phyloP scores from a whole-genome alignment of 2,329 filamentous ascomycete genomes.

The Sclerotinia borealis region DNA sequence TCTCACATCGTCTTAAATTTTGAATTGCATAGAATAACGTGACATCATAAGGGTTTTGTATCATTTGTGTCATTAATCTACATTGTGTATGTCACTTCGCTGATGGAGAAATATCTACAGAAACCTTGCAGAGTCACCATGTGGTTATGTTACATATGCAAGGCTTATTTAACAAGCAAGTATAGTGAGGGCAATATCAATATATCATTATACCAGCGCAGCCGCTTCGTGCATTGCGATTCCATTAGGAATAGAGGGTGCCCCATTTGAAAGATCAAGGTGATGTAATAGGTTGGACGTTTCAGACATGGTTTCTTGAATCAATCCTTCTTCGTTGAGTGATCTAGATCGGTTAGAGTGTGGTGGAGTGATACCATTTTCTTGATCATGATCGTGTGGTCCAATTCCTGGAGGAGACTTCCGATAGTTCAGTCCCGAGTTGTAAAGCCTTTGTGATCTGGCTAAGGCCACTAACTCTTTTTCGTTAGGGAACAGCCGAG shows the following conservation, averaged over 20 bases:
- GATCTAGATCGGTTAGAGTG: conserved; percentile 29
- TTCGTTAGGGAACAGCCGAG: conserved; percentile 48
- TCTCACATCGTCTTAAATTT: not conserved
- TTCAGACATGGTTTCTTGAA: conserved; percentile 2
- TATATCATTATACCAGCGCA: not conserved
- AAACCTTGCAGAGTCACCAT: not conserved
- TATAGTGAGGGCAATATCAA: not conserved
- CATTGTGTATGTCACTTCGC: not conserved
- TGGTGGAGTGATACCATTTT: conserved; percentile 30
- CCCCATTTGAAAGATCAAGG: not conserved
- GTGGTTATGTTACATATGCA: not conserved
- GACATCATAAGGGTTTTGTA: not conserved
- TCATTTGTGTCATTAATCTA: not conserved
- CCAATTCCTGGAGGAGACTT: not conserved
- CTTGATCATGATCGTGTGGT: conserved; percentile 16
- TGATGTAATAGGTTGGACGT: not conserved
- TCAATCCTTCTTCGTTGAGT: conserved; percentile 17
- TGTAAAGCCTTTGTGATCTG: conserved; percentile 50
- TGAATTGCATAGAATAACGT: not conserved
- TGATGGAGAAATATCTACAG: not conserved
- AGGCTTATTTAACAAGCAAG: not conserved
- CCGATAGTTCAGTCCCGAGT: conserved; percentile 38
- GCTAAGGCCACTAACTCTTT: conserved; percentile 51
- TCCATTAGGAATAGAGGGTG: not conserved
- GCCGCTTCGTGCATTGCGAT: not conserved